Base-by-base conservation (phyloP, 2,329 filamentous ascomycete genomes). In the Hirsutella rhossiliensis region DNA sequence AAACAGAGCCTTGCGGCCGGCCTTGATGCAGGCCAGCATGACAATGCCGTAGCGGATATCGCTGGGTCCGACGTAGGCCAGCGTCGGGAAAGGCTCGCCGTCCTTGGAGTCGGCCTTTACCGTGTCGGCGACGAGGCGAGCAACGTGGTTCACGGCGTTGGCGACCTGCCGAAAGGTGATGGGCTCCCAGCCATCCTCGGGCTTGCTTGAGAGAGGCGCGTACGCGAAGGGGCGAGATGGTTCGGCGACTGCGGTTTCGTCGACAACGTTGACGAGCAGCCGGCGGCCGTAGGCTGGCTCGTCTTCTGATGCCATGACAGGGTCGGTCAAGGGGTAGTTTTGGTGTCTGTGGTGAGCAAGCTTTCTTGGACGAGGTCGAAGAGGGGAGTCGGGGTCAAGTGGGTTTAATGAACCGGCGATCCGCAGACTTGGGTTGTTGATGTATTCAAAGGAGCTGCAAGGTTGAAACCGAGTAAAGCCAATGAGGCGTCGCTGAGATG, bases 1-100 rank as follows among this genome's bases (percentile, higher is more conserved):
- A 8, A 63, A 48, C 1, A 64, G 47, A 11, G 61, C 57, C 42
- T 64, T 63, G 48, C 68, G 65, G 3, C 68, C 66, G 3, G 64
- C 62, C 52, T 71, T 71, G 46, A 65, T 62, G 32, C 47, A 60
- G 5, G 66, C 66, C 8, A 68, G 50, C 2, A 64, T 45, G 6
- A 64, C 38, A 29, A 69, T 59, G 13, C 49, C 58, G 41, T 65
- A 62, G 12, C 61, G 54, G n/a, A 64, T 41, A 45, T 69, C 67
- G 37, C 59, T 56, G 5, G 57, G 54, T 28, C 60, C 60, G 20
- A 63, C 46, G 45, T 64, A 66, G 3, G 55, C 48, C 4, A 67
- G 39, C 0, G 64, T 63, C 3, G 60, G 57, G 43, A 62, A 64
- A 18, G 48, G 41, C 17, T 48, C 44, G 11, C 9, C 6, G 23